Conservation (phyloP, 1,139 yeast genomes). For the Meyerozyma athensensis region DNA sequence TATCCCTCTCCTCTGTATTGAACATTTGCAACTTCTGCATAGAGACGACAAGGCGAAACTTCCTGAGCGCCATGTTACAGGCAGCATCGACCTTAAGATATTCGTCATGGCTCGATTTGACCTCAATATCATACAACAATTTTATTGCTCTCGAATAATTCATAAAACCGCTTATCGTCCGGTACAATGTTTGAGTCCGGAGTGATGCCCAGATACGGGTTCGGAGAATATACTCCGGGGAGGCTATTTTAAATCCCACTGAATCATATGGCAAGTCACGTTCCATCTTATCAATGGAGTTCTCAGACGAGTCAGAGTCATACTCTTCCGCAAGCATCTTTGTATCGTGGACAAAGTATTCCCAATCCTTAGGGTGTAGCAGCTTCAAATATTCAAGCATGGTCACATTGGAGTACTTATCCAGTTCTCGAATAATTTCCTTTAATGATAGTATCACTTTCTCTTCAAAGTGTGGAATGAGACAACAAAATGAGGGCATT, state of each 20-base stretch:
- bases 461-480: constrained; percentile 50
- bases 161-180: constrained; percentile 56
- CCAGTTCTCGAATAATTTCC: constrained; percentile 46
- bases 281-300: constrained; percentile 12
- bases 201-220: constrained; percentile 58
- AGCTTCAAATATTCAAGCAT: constrained; percentile 48
- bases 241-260: constrained; percentile 49
- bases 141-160: constrained; percentile 51
- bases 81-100: constrained; percentile 33
- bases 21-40: constrained; percentile 40
- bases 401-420: constrained; percentile 45
- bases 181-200: constrained; percentile 49
- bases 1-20: constrained; percentile 31
- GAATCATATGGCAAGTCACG: constrained; percentile 40
- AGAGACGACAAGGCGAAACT: constrained; percentile 42
- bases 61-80: constrained; percentile 36
- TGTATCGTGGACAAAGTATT: constrained; percentile 47
- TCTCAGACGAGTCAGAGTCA: constrained; percentile 25
- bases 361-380: constrained; percentile 49
- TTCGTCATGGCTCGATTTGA: constrained; percentile 15
- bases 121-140: constrained; percentile 32
- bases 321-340: constrained; percentile 44
- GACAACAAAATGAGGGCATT: constrained; percentile 49
- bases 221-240: constrained; percentile 49
- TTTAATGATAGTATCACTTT: constrained; percentile 43